Evolutionary conservation across 2,329 filamentous ascomycete species (phyloP).

Genomic region (Colletotrichum cereale): DNA sequence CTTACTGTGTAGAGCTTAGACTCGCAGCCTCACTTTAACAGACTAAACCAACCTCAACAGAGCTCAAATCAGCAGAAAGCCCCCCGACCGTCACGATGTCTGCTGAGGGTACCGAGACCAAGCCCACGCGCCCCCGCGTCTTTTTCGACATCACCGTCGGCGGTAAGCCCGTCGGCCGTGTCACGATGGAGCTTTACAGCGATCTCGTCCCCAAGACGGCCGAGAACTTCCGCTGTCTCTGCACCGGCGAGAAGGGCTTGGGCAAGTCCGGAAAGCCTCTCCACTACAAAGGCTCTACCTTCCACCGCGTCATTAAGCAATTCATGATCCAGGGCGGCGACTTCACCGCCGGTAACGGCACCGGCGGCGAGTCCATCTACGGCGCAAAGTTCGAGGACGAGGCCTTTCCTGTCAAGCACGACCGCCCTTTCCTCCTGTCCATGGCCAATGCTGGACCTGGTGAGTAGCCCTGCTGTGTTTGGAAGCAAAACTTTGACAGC

Average conservation of each 20-base stretch:
- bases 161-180: constrained; percentile 77
- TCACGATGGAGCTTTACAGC: constrained; percentile 86
- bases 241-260: constrained; percentile 92
- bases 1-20: not conserved
- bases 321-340: constrained; percentile 99
- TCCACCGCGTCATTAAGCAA: constrained; percentile 97
- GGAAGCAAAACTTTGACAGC: not conserved
- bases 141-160: constrained; percentile 95
- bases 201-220: constrained; percentile 91
- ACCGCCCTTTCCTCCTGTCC: constrained; percentile 91
- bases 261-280: constrained; percentile 87
- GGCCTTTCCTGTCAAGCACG: constrained; percentile 93
- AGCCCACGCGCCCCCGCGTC: constrained; percentile 78
- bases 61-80: not conserved
- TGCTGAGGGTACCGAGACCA: constrained; percentile 43
- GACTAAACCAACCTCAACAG: not conserved
- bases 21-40: not conserved
- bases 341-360: constrained; percentile 94
- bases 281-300: constrained; percentile 91
- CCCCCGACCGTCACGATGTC: constrained; percentile 21
- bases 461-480: constrained; percentile 55
- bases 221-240: constrained; percentile 95
- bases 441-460: constrained; percentile 98
- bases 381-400: constrained; percentile 98
- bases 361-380: constrained; percentile 97